A percentile compares a stretch with the other conserved stretches of the same genome.
These are phyloP conservation scores for Hibiscus tridactylites DNA, from an alignment of 345 rosid species.

Conservation along the genomic window DNA sequence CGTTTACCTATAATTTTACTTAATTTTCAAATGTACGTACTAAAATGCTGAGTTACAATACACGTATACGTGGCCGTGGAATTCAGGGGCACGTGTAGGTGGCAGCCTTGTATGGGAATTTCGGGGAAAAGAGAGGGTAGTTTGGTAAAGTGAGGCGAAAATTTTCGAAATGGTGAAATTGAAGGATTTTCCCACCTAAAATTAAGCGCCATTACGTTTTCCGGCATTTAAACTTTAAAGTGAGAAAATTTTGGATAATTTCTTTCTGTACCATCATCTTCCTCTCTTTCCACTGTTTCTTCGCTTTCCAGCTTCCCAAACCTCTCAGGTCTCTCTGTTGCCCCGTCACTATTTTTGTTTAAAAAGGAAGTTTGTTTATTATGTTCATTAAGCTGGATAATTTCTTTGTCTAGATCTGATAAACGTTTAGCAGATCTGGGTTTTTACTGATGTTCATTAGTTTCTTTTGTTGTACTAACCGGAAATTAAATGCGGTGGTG, in stretches of 20 bases:
- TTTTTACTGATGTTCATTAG: neutral
- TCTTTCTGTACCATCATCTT: too few relatives aligned
- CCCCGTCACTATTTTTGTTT: too few relatives aligned
- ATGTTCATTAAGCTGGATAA: neutral
- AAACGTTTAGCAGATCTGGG: slow-evolving; percentile 1
- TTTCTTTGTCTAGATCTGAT: neutral
- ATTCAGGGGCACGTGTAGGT: neutral
- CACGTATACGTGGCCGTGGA: neutral
- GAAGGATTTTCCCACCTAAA: slow-evolving; percentile 29
- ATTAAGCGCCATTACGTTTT: slow-evolving; percentile 9
- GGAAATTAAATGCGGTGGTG: too few relatives aligned
- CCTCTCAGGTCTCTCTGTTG: slow-evolving; percentile 13
- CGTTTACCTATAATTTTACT: too few relatives aligned
- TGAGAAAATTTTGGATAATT: too few relatives aligned
- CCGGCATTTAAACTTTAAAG: too few relatives aligned
- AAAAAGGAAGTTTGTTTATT: too few relatives aligned
- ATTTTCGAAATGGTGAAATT: slow-evolving; percentile 16
- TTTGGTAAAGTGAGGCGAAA: neutral
- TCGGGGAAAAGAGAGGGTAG: neutral
- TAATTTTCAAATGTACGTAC: too few relatives aligned
- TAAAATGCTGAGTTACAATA: too few relatives aligned
- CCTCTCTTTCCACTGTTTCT: neutral
- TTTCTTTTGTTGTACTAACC: neutral
- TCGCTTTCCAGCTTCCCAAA: neutral
- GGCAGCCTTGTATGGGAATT: neutral